Evolutionary conservation across 805 yeast genomes (phyloP).

Genomic region (Diddensiella transvaalensis): DNA sequence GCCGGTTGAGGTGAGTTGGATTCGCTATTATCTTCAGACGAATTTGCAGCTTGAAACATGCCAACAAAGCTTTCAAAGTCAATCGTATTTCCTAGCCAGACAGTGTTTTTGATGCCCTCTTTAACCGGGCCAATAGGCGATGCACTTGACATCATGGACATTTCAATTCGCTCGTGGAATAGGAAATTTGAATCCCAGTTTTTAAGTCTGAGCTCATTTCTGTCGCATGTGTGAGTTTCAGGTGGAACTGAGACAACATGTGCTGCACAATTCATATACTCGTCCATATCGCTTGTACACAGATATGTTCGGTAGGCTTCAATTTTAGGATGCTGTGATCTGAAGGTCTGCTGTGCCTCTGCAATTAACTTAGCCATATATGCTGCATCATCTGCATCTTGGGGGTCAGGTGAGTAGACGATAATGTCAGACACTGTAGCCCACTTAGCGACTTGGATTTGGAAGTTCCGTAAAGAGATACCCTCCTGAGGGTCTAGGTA

Average conservation of each 20-base stretch:
- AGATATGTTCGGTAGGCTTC: constrained; percentile 21
- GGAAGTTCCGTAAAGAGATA: constrained; percentile 76
- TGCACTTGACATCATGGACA: constrained; percentile 78
- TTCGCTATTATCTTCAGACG: not conserved
- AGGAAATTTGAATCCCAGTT: constrained; percentile 48
- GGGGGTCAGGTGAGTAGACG: constrained; percentile 60
- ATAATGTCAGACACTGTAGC: constrained; percentile 71
- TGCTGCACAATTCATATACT: constrained; percentile 21
- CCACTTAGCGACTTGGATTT: constrained; percentile 77
- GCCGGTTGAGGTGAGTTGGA: not conserved
- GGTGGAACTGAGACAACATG: constrained; percentile 27
- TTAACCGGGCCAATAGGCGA: constrained; percentile 42
- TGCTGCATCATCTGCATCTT: constrained; percentile 15
- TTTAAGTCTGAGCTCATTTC: constrained; percentile 25
- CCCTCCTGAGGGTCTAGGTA: constrained; percentile 68
- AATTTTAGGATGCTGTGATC: constrained; percentile 16
- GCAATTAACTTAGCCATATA: constrained; percentile 19
- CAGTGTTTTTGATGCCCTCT: constrained; percentile 32
- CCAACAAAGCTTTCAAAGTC: constrained; percentile 43
- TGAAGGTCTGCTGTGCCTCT: constrained; percentile 20
- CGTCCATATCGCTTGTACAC: constrained; percentile 19
- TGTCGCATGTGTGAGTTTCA: constrained; percentile 10
- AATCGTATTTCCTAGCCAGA: constrained; percentile 82
- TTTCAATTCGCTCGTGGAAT: constrained; percentile 76
- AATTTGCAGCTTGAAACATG: constrained; percentile 1